Conservation (phyloP, 2,329 filamentous ascomycete species). For the Aspergillus caelatus region DNA sequence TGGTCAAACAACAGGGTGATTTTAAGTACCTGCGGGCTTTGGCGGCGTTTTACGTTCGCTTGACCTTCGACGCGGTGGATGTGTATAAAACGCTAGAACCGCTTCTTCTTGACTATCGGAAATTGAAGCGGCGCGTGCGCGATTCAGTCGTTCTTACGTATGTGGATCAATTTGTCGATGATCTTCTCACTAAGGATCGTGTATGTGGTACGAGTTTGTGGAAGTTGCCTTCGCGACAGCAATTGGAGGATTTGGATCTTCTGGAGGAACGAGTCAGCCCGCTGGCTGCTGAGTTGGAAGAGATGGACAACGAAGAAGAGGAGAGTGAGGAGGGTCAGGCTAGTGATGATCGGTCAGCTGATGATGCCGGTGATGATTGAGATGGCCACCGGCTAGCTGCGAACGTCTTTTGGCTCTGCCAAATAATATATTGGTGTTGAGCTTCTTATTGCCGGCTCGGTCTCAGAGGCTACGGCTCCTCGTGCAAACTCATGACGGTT, state of each 20-base stretch:
- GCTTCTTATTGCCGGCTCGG: not conserved
- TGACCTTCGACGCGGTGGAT: conserved; percentile 80
- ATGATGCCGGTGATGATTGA: conserved; percentile 33
- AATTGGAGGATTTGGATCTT: conserved; percentile 85
- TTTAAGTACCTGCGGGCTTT: conserved; percentile 83
- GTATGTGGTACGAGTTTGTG: conserved; percentile 90
- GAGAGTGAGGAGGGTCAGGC: conserved; percentile 27
- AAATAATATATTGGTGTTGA: not conserved
- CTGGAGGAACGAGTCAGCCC: conserved; percentile 84
- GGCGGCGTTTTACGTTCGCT: conserved; percentile 87
- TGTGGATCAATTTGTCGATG: conserved; percentile 92
- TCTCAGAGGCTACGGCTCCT: not conserved
- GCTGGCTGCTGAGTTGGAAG: conserved; percentile 66
- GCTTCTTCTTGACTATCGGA: conserved; percentile 77
- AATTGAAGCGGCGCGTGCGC: conserved; percentile 75
- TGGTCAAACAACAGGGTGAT: conserved; percentile 44
- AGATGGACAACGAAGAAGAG: conserved; percentile 41
- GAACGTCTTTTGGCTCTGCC: not conserved
- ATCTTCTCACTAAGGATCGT: conserved; percentile 82
- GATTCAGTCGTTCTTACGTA: conserved; percentile 75
- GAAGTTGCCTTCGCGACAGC: conserved; percentile 81
- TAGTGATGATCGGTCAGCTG: conserved; percentile 27
- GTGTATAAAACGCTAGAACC: conserved; percentile 82
- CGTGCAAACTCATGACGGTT: not conserved
- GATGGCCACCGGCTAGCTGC: not conserved